Percentiles rank a stretch among this genome's conserved stretches.
Conservation (phyloP, 1,284 basidiomycete species). For the Irpex rosettiformis region DNA sequence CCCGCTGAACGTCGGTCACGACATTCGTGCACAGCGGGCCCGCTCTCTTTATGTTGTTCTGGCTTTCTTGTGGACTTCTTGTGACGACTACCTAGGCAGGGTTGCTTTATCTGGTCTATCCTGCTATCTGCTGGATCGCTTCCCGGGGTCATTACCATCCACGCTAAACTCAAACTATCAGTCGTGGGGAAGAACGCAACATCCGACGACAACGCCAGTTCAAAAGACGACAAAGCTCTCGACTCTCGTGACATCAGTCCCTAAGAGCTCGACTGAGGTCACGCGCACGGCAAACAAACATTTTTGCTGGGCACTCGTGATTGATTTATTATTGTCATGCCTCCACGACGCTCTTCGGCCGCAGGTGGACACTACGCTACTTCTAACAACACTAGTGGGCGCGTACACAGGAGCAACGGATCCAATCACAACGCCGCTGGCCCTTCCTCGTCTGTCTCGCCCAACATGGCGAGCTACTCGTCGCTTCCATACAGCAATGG, state of each 20-base stretch:
- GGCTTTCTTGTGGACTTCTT: not conserved
- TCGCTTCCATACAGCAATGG: conserved; percentile 9
- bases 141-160: conserved; percentile 1
- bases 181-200: not conserved
- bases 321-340: conserved; percentile 26
- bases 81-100: not conserved
- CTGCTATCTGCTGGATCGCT: not conserved
- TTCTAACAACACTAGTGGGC: conserved; percentile 24
- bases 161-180: not conserved
- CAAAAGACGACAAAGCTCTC: not conserved
- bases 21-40: conserved; percentile 6
- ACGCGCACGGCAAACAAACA: not conserved
- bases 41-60: not conserved
- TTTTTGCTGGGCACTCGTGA: not conserved
- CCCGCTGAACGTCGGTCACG: conserved; percentile 11
- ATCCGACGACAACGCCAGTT: not conserved
- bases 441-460: conserved; percentile 25
- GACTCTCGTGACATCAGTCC: not conserved
- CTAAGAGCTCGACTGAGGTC: not conserved
- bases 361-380: conserved; percentile 31
- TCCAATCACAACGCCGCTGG: conserved; percentile 41
- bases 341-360: conserved; percentile 45
- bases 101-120: too few relatives aligned
- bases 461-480: not conserved
- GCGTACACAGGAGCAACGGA: conserved; percentile 47